Conservation (phyloP, 805 yeast genomes). For the Suhomyces sp. region DNA sequence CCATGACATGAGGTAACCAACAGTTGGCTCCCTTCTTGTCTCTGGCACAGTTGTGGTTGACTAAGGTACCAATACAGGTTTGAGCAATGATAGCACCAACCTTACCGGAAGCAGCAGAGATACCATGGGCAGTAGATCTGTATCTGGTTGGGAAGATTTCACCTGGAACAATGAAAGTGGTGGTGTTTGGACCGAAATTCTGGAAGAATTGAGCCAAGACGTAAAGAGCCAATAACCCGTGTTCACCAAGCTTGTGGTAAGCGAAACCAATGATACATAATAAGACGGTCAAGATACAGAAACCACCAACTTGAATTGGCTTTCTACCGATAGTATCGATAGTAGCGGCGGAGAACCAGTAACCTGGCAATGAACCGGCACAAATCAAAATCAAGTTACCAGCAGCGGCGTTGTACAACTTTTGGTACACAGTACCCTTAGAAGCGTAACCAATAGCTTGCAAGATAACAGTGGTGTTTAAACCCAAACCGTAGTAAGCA, state of each 20-base stretch:
- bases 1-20: conserved; percentile 91
- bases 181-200: conserved; percentile 91
- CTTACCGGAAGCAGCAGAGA: conserved; percentile 90
- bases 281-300: conserved; percentile 64
- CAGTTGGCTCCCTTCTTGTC: conserved; percentile 51
- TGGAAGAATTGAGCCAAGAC: conserved; percentile 83
- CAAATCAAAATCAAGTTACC: conserved; percentile 91
- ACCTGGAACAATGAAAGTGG: conserved; percentile 89
- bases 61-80: conserved; percentile 80
- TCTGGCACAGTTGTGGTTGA: conserved; percentile 72
- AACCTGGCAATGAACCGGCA: conserved; percentile 95
- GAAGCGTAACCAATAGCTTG: conserved; percentile 83
- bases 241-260: conserved; percentile 64
- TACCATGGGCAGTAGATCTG: conserved; percentile 94
- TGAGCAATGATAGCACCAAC: conserved; percentile 92
- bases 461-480: conserved; percentile 78
- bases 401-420: conserved; percentile 75
- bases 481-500: conserved; percentile 86
- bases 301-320: conserved; percentile 77
- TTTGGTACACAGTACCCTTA: conserved; percentile 63
- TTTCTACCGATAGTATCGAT: conserved; percentile 83
- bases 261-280: conserved; percentile 84
- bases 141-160: conserved; percentile 93
- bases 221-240: conserved; percentile 74
- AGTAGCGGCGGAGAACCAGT: conserved; percentile 82